Evolutionary conservation across 805 yeast genomes (phyloP).

Genomic region (Suhomyces prunicola): DNA sequence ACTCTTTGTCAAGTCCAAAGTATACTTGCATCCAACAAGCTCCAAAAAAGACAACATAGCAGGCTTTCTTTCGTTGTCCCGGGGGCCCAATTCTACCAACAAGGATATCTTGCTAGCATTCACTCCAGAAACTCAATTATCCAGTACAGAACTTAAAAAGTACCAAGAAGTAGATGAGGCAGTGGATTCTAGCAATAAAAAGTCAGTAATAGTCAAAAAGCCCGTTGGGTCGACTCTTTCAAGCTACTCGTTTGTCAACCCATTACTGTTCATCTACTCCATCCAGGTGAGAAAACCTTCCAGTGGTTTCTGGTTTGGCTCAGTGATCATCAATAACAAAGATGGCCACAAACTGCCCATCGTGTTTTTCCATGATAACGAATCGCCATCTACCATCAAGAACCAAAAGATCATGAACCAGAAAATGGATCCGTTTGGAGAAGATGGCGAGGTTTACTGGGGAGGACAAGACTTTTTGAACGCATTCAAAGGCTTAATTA

Average conservation of each 20-base stretch:
- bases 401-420: constrained; percentile 59
- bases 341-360: constrained; percentile 73
- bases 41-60: constrained; percentile 71
- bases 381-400: constrained; percentile 67
- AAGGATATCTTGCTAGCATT: constrained; percentile 63
- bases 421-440: constrained; percentile 72
- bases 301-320: constrained; percentile 89
- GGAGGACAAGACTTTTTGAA: constrained; percentile 82
- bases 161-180: constrained; percentile 48
- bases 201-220: constrained; percentile 36
- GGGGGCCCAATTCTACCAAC: constrained; percentile 49
- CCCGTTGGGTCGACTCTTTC: constrained; percentile 52
- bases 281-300: constrained; percentile 83
- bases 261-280: constrained; percentile 62
- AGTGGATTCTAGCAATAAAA: constrained; percentile 7
- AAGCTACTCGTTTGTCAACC: constrained; percentile 67
- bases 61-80: constrained; percentile 69
- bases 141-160: constrained; percentile 41
- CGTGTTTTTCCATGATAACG: constrained; percentile 89
- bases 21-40: constrained; percentile 78
- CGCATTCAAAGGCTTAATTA: constrained; percentile 51
- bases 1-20: constrained; percentile 61
- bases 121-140: constrained; percentile 55
- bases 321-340: constrained; percentile 69
- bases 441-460: constrained; percentile 64